Evolutionary conservation across 345 rosid genomes (phyloP), one percentile per base, ranked within the genome.

Genomic region (Eutrema heterophyllum): DNA sequence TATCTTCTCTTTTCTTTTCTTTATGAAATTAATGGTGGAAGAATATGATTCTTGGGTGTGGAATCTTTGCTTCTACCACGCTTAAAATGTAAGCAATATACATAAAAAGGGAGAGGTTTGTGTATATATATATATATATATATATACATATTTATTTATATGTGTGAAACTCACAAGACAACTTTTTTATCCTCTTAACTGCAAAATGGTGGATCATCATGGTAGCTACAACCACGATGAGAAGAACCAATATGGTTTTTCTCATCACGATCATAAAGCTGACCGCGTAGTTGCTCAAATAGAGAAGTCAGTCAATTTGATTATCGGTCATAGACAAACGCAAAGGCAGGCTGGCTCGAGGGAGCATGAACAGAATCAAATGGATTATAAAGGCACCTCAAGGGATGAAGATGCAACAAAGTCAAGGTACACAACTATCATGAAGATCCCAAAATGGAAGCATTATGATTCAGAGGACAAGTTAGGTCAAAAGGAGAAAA

Each of bases 1-100:
- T 18, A 15, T 35, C 2, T 49, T 33, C 21, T 35, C 45, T 36
- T 48, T 49, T 46, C 43, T 32, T 65, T 12, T 46, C n/a, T 50
- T 29, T 18, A 11, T 13, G 14, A 35, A 35, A 18, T 35, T 27
- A 27, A 66, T n/a, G n/a, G 59, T 50, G 43, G 48, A 51, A 9
- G 59, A 66, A 66, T 66, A 66, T 21, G 71, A 51, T 66, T 66
- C 71, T 66, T 65, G 58, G 15, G 57, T 65, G 18, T 65, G 21
- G 56, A 65, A 65, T 49, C 16, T 65, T 48, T 16, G 56, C 18
- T 64, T 32, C 57, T 65, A 49, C 30, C 35, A 50, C 21, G 48
- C 26, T 51, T 66, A 9, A 35, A 50, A 27, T 50, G 46, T 66
- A 51, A 21, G 26, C 59, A 66, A 15, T 18, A 46, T 33, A 63